Evolutionary conservation across 495 filamentous ascomycete genomes (phyloP), one percentile per base, ranked within the genome.

Genomic region (Lophium mytilinum): DNA sequence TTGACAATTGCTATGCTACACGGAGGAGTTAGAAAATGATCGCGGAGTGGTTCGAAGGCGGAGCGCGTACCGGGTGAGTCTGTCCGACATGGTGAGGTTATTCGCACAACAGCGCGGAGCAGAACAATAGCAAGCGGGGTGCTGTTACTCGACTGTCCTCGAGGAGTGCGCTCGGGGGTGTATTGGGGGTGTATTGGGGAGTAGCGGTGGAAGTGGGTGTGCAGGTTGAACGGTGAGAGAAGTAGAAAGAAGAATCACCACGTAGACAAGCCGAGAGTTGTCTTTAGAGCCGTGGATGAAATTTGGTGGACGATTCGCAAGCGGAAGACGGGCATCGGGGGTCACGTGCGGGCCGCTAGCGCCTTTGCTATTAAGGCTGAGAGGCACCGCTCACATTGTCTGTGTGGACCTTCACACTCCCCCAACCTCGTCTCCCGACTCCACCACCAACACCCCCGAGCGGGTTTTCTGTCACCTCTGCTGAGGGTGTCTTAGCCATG

Each of bases 1-100:
- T 87, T 95, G 75, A 99, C 87, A 73, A 98, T 97, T 60, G 93
- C 93, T 77, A 98, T 88, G 83, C 93, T 96, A 68, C 9, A 53
- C 57, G 43, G 41, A 42, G 56, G 66, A 15, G n/a, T 37, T 40
- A 59, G 54, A 34, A 6, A 6, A 30, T 30, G 24, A 30, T 30
- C 6, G 46, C 11, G 15, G 46, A 49, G 21, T 30, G 24, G 60
- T 82, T 88, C 42, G 12, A 39, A 17, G 37, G 14, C 49, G 19
- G 11, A 49, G 34, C 18, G 54, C 63, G 42, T 57, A 71, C 88
- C 88, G 83, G 52, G 89, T 93, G 59, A 94, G 78, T 74, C 83
- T 93, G 78, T 95, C 89, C 58, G 86, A 78, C 89, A 93, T 94
- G 53, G 43, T 36, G 24, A 48, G 15, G 15, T 8, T 48, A 24